Evolutionary conservation across 164 flowering plant species (phyloP).

Genomic region (Akebia trifoliata): DNA sequence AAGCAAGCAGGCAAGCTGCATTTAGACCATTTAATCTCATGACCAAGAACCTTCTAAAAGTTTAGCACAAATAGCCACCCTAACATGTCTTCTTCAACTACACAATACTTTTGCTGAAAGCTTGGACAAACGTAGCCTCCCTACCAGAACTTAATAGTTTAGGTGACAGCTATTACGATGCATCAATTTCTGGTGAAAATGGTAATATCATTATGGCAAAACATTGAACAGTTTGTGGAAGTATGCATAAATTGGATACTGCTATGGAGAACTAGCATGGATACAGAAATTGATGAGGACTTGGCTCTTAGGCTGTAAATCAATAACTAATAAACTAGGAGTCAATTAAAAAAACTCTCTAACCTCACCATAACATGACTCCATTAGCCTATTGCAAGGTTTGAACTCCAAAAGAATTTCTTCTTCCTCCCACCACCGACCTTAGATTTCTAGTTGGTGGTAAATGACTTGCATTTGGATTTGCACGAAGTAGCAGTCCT

Average conservation of each 20-base stretch:
- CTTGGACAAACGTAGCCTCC: background rate
- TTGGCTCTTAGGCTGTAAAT: background rate
- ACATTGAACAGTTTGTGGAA: background rate
- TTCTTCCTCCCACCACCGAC: constrained; percentile 52
- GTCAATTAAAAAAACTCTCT: background rate
- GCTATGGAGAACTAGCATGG: background rate
- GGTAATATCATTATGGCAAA: background rate
- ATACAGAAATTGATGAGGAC: background rate
- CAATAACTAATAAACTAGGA: background rate
- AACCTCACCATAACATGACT: constrained; percentile 14
- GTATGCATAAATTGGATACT: background rate
- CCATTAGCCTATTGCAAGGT: background rate
- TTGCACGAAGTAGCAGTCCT: too few species aligned
- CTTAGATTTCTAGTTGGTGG: constrained; percentile 53
- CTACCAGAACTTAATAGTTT: background rate
- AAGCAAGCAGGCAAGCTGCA: too few species aligned
- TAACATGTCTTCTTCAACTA: background rate
- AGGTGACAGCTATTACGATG: background rate
- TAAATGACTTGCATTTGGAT: too few species aligned
- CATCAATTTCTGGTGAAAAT: background rate
- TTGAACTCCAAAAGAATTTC: constrained; percentile 21
- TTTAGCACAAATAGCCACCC: too few species aligned
- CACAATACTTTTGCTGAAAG: background rate
- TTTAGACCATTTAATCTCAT: too few species aligned
- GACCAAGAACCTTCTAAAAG: too few species aligned